Conservation (phyloP, 148 eudicot genomes). For the Camellia japonica region DNA sequence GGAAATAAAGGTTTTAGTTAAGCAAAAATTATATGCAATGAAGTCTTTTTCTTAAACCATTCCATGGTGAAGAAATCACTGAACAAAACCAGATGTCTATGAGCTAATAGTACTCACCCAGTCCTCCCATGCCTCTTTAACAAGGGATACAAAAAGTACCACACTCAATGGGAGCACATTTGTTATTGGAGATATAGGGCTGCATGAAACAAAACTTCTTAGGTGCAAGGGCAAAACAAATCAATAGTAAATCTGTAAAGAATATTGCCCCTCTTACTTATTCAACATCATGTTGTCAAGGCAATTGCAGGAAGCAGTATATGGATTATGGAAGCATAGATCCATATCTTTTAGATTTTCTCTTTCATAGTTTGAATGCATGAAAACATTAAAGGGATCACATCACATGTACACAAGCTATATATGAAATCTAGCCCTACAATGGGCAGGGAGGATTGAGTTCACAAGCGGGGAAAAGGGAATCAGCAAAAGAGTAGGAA, state of each 20-base stretch:
- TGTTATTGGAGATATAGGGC: constrained; percentile 95
- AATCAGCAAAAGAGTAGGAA: neutral
- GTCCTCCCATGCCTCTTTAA: constrained; percentile 97
- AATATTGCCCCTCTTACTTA: neutral
- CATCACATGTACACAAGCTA: neutral
- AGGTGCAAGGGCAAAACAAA: constrained; percentile 9
- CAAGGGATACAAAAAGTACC: constrained; percentile 88
- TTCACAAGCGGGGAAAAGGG: neutral
- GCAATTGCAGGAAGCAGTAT: neutral
- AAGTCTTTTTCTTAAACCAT: neutral
- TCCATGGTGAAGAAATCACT: constrained; percentile 6
- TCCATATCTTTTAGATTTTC: neutral
- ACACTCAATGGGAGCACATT: constrained; percentile 86
- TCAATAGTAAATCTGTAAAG: neutral
- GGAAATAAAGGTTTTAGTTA: neutral
- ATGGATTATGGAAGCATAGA: neutral
- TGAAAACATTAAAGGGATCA: neutral
- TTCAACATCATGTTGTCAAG: neutral
- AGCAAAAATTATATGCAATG: constrained; percentile 6
- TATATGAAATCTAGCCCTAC: neutral
- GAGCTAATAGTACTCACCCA: constrained; percentile 62
- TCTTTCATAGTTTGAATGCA: neutral
- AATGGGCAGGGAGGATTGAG: neutral
- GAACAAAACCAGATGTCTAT: constrained; percentile 1
- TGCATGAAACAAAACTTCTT: constrained; percentile 49